Evolutionary conservation across 177 flowering plant species (phyloP).

Genomic region (Vitis hybrid): DNA sequence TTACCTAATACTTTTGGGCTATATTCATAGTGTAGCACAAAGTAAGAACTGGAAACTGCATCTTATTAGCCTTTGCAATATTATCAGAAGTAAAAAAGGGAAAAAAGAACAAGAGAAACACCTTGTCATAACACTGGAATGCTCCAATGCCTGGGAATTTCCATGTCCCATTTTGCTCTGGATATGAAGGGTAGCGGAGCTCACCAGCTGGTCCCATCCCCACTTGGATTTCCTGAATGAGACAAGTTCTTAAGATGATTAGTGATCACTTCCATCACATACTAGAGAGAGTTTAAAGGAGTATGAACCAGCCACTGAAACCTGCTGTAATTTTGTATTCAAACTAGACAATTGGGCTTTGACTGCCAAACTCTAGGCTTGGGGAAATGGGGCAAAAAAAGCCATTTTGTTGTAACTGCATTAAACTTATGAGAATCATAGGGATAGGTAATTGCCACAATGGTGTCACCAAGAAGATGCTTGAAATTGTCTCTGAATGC

Average conservation of each 20-base stretch:
- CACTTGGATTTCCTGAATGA: conserved; percentile 88
- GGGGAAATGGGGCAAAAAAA: too few species aligned
- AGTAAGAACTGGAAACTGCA: not conserved
- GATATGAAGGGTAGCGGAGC: conserved; percentile 94
- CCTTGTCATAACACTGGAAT: conserved; percentile 96
- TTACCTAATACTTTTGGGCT: too few species aligned
- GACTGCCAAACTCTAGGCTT: too few species aligned
- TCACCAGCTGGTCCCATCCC: conserved; percentile 99
- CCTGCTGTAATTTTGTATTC: too few species aligned
- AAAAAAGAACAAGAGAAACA: conserved; percentile 11
- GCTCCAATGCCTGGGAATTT: conserved; percentile 97
- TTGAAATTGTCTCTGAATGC: conserved; percentile 80
- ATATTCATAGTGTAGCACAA: too few species aligned
- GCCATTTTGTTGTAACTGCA: too few species aligned
- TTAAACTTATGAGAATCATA: too few species aligned
- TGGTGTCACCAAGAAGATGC: conserved; percentile 83
- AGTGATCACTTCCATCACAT: too few species aligned
- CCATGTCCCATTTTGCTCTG: conserved; percentile 92
- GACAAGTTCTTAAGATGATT: not conserved
- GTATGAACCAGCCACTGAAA: too few species aligned
- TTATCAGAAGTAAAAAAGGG: not conserved
- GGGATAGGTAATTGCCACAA: conserved; percentile 53
- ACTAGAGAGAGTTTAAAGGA: too few species aligned
- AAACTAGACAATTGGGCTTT: too few species aligned
- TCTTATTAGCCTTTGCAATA: too few species aligned